Base-by-base conservation (phyloP, 345 rosid species). In the Murraya paniculata region DNA sequence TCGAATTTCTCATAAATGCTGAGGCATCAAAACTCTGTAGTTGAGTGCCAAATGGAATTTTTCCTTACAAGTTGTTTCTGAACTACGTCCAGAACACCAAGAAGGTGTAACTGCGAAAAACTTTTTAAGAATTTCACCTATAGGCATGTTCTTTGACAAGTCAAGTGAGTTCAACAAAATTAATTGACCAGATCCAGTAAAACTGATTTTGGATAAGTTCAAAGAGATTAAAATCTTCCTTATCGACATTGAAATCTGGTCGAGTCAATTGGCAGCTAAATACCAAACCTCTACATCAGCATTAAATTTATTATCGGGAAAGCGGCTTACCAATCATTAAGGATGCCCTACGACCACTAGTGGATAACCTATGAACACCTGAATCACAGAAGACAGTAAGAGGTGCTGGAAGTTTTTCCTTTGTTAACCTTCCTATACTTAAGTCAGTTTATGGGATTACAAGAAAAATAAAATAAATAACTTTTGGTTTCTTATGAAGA, bases 31-130 rank as follows among this genome's bases (percentile, higher is more conserved):
- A 79, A 19, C 75, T 27, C 64, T 41, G 61, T n/a, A 75, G 21
- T 50, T 77, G 78, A 30, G 81, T 64, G 53, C 73, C 10, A 1
- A 9, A 5, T 2, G 78, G 79, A 27, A 83, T 64, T 68, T 41
- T 80, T 39, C 83, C 59, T 0, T 76, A 65, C 45, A 79, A 72
- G 35, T 76, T 80, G 80, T 82, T 79, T 14, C 50, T 24, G 0
- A 76, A 82, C 1, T 56, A 79, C 27, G 48, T 83, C 10, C 68
- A 80, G 45, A 4, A 18, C 25, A 14, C 76, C 11, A 5, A 77
- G 75, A 19, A 9, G 74, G 27, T 4, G 8, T 9, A 80, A 48
- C 25, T 28, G 9, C 3, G 41, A 56, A 6, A 83, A 3, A 9
- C 50, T 27, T 7, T 10, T 6, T 3, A 28, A 77, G 77, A 64